Percentiles rank a stretch among this genome's conserved stretches.
These are phyloP conservation scores for Phytophthora nicotianae DNA, from an alignment of 352 stramenopile species.

Conservation along the genomic window DNA sequence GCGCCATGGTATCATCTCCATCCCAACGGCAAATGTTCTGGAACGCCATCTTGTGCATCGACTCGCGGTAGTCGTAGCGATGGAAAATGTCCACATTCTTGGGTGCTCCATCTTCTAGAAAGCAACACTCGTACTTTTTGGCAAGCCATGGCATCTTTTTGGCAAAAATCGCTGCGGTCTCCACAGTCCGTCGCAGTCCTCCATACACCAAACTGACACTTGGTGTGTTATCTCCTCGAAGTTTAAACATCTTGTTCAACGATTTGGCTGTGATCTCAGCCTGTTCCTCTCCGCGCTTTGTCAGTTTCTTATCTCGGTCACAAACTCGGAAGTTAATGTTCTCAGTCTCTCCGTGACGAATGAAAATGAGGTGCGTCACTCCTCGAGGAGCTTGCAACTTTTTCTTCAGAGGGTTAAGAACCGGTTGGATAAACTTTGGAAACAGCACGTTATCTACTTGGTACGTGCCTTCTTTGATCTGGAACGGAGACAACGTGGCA, in stretches of 20 bases:
- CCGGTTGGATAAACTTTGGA: conserved; percentile 39
- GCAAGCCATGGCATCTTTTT: conserved; percentile 72
- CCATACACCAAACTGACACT: conserved; percentile 70
- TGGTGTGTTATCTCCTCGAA: conserved; percentile 34
- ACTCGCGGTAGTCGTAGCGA: conserved; percentile 73
- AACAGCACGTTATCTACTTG: conserved; percentile 72
- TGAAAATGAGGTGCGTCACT: conserved; percentile 69
- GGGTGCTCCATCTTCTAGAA: conserved; percentile 77
- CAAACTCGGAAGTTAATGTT: conserved; percentile 86
- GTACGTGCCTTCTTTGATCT: conserved; percentile 57
- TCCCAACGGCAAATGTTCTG: conserved; percentile 72
- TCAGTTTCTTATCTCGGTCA: conserved; percentile 79
- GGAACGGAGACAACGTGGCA: conserved; percentile 44
- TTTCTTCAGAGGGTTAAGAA: conserved; percentile 23
- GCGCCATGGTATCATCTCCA: conserved; percentile 33
- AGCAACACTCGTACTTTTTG: conserved; percentile 64
- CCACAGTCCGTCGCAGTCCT: conserved; percentile 63
- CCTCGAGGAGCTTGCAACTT: conserved; percentile 23
- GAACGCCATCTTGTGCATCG: conserved; percentile 80
- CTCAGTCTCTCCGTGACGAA: conserved; percentile 78
- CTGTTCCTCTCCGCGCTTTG: conserved; percentile 59
- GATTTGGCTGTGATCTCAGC: conserved; percentile 56
- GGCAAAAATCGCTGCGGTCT: conserved; percentile 66
- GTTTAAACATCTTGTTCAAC: conserved; percentile 55
- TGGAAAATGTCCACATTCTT: conserved; percentile 55